Base-by-base conservation (phyloP, 805 yeast genomes). In the Ogataea nakhonphanomensis region DNA sequence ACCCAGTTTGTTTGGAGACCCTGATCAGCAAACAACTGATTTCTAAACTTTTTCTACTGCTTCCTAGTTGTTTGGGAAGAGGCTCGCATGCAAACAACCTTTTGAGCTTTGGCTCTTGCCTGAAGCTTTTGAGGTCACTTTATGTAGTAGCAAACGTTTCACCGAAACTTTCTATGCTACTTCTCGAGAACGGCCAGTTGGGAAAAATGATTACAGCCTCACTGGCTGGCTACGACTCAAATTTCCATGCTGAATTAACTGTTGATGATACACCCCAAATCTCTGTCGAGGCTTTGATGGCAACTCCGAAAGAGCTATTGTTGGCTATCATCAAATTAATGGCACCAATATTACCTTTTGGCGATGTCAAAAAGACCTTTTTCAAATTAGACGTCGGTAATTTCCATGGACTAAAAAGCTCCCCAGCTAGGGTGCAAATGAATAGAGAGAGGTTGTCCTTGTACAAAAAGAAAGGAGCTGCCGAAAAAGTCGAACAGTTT, bases 281-380 rank as follows among this genome's bases (percentile, higher is more conserved):
- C 1, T 66, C 87, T 5, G 75, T 82, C 33, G 95, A 85, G 53
- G 76, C 86, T 0, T 60, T 88, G 28, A 81, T 86, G 78, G 76
- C 81, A 39, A 75, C 80, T 2, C 89, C 91, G 0, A 82, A 79
- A 49, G 83, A 79, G n/a, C 56, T 84, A 22, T 59, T 84, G 13
- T 49, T 74, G 1, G 66, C 76, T 10, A 66, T 81, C 13, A 61
- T 86, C 13, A 70, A 73, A 29, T 65, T 87, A 35, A 62, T 84
- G 5, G 73, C 77, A 2, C 67, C 74, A 24, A 47, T 85, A 2
- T 59, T 87, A 13, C 95, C 95, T 0, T 58, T 57, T 23, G 50
- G 55, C 2, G 42, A 46, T 20, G 28, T 31, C n/a, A 39, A 37
- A 4, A 41, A 33, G 5, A n/a, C 31, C 7, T 43, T 37, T 5